Conservation (phyloP, 768 basidiomycete genomes). For the Boletus tylopilopsis region DNA sequence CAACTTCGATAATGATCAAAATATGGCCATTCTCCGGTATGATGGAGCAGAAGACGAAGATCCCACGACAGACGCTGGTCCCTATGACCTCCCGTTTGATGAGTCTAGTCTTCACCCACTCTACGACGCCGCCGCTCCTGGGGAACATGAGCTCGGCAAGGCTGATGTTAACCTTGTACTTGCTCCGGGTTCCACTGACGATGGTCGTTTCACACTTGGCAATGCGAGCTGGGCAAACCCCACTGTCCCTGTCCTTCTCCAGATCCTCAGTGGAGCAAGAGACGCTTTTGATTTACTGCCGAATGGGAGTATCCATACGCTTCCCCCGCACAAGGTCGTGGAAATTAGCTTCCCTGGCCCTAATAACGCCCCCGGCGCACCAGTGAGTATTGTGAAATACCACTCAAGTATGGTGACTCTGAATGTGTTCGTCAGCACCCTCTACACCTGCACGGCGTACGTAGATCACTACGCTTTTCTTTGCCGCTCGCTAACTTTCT, state of each 20-base stretch:
- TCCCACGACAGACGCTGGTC: neutral
- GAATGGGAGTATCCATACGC: slow-evolving; percentile 39
- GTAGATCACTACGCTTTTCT: no score
- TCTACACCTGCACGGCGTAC: slow-evolving; percentile 38
- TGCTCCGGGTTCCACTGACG: neutral
- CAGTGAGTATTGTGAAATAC: slow-evolving; percentile 15
- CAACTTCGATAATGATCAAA: neutral
- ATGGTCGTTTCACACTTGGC: neutral
- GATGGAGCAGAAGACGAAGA: neutral
- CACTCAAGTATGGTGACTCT: neutral
- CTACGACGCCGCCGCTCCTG: neutral
- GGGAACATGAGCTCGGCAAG: neutral
- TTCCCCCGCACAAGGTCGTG: slow-evolving; percentile 42
- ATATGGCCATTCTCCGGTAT: neutral
- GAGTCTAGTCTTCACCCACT: neutral
- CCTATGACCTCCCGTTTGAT: neutral
- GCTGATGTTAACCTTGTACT: neutral
- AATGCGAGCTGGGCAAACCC: slow-evolving; percentile 25
- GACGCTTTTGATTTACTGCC: slow-evolving; percentile 46
- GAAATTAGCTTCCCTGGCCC: slow-evolving; percentile 42
- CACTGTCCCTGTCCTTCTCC: slow-evolving; percentile 31
- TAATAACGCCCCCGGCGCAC: slow-evolving; percentile 22
- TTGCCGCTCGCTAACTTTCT: neutral
- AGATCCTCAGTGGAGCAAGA: slow-evolving; percentile 41
- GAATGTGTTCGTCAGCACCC: slow-evolving; percentile 26